Percentiles rank a stretch among this genome's conserved stretches.
phyloP scores from a whole-genome alignment of 441 rosid genomes.

The Populus hybrid region DNA sequence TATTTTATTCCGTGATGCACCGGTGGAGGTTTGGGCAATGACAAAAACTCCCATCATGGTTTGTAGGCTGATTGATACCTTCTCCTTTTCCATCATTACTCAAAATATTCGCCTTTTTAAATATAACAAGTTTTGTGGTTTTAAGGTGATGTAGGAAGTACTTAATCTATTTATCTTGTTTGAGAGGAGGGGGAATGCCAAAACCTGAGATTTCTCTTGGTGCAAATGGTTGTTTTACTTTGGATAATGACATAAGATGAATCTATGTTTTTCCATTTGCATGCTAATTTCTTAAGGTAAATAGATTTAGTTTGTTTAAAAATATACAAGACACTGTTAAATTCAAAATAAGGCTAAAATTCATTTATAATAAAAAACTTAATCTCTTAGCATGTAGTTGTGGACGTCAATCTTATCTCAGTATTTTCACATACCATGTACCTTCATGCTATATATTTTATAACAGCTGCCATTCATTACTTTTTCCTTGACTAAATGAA shows the following conservation, averaged over 20 bases:
- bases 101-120: neutral
- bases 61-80: slow-evolving; percentile 26
- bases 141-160: neutral
- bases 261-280: neutral
- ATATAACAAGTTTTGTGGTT: neutral
- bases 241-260: neutral
- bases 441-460: neutral
- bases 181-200: neutral
- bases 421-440: neutral
- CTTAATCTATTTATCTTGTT: neutral
- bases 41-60: slow-evolving; percentile 95
- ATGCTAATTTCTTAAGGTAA: neutral
- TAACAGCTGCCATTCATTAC: neutral
- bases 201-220: neutral
- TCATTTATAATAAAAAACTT: neutral
- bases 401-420: neutral
- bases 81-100: slow-evolving; percentile 7
- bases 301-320: neutral
- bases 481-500: neutral
- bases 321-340: neutral
- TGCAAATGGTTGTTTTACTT: neutral
- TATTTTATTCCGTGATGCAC: slow-evolving; percentile 95
- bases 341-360: neutral
- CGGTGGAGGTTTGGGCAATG: slow-evolving; percentile 99
- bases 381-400: neutral